Percentiles rank a stretch among this genome's conserved stretches.
Evolutionary conservation across 495 filamentous ascomycete species (phyloP).

Genomic region (Tuber melanosporum): DNA sequence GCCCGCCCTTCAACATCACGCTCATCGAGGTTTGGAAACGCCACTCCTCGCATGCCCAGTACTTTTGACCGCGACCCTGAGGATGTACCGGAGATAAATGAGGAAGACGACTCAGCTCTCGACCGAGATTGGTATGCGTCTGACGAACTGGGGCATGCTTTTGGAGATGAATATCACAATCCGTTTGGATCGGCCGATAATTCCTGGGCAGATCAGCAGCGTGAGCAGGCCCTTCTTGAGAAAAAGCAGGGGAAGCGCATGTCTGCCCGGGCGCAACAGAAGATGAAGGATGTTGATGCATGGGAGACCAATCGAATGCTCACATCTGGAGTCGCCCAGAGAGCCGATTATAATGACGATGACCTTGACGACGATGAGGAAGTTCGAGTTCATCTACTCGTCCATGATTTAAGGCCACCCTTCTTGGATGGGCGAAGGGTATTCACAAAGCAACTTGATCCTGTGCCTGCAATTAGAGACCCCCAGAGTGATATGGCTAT

Average conservation of each 20-base stretch:
- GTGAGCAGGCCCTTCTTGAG: conserved; percentile 62
- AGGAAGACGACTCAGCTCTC: conserved; percentile 55
- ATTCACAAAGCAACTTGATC: conserved; percentile 96
- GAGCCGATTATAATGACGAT: conserved; percentile 69
- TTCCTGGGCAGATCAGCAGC: conserved; percentile 64
- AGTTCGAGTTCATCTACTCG: conserved; percentile 80
- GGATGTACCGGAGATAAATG: conserved; percentile 14
- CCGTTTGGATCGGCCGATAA: conserved; percentile 61
- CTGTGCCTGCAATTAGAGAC: conserved; percentile 85
- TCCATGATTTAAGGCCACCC: conserved; percentile 90
- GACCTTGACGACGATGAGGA: conserved; percentile 89
- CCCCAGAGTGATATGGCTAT: conserved; percentile 99
- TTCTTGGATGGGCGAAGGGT: conserved; percentile 92
- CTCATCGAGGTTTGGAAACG: conserved; percentile 29
- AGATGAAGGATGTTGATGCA: conserved; percentile 88
- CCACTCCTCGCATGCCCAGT: conserved; percentile 37
- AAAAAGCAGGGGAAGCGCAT: conserved; percentile 65
- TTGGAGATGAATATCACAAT: conserved; percentile 70
- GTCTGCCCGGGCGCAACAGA: conserved; percentile 67
- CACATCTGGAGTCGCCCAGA: conserved; percentile 87
- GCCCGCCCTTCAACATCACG: conserved; percentile 40
- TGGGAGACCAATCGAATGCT: conserved; percentile 99
- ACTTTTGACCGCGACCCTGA: conserved; percentile 36
- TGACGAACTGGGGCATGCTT: conserved; percentile 68
- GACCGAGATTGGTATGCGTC: conserved; percentile 83